Base-by-base conservation (phyloP, 306 rosid species). In the Luffa aegyptiaca region DNA sequence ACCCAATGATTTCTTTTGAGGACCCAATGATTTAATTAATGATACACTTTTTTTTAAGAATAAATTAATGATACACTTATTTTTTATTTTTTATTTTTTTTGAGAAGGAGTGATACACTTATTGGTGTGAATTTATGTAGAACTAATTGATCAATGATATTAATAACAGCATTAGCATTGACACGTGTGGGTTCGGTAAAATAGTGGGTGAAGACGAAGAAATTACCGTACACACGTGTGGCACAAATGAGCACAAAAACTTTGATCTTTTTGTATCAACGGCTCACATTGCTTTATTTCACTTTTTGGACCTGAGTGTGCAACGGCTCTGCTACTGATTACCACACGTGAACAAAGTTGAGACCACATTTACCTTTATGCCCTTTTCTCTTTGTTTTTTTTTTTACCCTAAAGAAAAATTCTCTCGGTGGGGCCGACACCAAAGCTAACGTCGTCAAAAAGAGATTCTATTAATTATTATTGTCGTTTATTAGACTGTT, bases 401-500 rank as follows among this genome's bases (percentile, higher is more conserved):
- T 75, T 74, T 75, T 55, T 71, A 45, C n/a, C 26, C 14, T 6
- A 33, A 74, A 74, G 3, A 49, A 49, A 74, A 49, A 3, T 48
- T 5, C 10, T 14, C 56, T 36, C 42, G 17, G 11, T 31, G 70
- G 55, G 72, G 26, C 10, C 75, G 69, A 61, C 69, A 46, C 8
- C 72, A 26, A 57, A 55, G 41, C 71, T 5, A 62, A 63, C 81
- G 65, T 66, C 1, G 57, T 42, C 78, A 18, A 52, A 41, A 17
- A 71, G 7, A 64, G 71, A 74, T 73, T 75, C 62, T 35, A 36
- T 49, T 16, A 69, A 85, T 75, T 75, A 71, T 58, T 35, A 55
- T 53, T 80, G 84, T 82, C 63, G 69, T 82, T 72, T 76, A 61
- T 62, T 70, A 62, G 31, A 55, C 46, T 21, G 35, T 42, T 9